Base-by-base conservation (phyloP, 2,329 filamentous ascomycete species). In the Anisogramma anomala region DNA sequence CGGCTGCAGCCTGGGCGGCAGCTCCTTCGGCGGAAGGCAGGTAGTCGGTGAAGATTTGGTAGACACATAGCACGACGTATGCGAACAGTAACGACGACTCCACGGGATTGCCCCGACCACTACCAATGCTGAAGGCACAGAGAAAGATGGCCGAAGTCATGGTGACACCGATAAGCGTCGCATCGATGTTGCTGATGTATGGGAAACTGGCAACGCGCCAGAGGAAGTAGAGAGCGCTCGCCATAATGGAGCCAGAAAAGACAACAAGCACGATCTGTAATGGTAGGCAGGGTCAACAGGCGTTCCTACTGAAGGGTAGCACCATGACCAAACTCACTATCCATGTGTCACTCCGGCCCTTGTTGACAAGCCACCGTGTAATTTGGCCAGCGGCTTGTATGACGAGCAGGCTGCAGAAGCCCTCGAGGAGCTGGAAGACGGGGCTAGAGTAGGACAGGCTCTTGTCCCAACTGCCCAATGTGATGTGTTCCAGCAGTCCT, bases 31-130 rank as follows among this genome's bases (percentile, higher is more conserved):
- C 62, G 4, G 84, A 88, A 3, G 91, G 87, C 51, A 89, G 77
- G 63, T 96, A 96, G 63, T 98, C 91, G 54, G 91, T 98, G 62
- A 96, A 96, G 60, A 96, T 96, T 62, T 98, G 91, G 65, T 96
- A 98, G 56, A 96, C 84, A 67, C 89, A 96, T 48, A 98, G 79
- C n/a, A 94, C 91, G 47, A 95, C 78, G 62, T 98, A 98, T 55
- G 91, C 89, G 57, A 98, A 96, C 44, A 98, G 73, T 9, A 98
- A 69, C 17, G 89, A 94, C 51, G 86, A 94, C 63, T 98, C 89
- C 41, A 96, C 84, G 2, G 89, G 86, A 55, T 94, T 98, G 47
- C 91, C 91, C 53, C 88, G 80, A 2, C 89, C 89, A 54, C 85
- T 94, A 47, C 84, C 84, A 52, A 96, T 95, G 19, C 91, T 91